Evolutionary conservation across 106 monocot genomes (phyloP), one percentile per base, ranked within the genome.

Genomic region (Amphibolis antarctica): DNA sequence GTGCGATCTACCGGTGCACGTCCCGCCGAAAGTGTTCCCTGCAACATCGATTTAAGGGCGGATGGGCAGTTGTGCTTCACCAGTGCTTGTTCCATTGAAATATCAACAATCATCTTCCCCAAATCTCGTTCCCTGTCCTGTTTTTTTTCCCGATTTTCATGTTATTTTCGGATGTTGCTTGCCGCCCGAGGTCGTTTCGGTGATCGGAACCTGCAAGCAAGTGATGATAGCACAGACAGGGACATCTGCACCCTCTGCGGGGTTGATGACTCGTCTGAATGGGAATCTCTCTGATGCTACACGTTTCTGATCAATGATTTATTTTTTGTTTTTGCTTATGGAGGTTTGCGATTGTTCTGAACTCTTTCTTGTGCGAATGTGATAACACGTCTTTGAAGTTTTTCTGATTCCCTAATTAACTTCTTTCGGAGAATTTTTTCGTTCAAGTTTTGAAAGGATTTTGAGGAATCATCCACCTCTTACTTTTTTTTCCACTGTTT

Each of bases 21-120:
- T 70, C n/a, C 42, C 31, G 60, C 61, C 70, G 70, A 52, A 70
- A 70, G 70, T 48, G 70, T 60, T 60, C 61, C 51, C 70, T 70
- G 70, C 70, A 21, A 70, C 15, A 70, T 10, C 10, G n/a, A 31
- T 47, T 28, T 13, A 11, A 15, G 59, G 56, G 70, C 29, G 51
- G 70, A 50, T 70, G 70, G 70, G 70, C 70, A 70, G 70, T 70
- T 61, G 70, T 26, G 48, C 27, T 61, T 61, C 70, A 51, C 14
- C 18, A 9, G 6, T 28, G 12, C 15, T n/a, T n/a, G n/a, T n/a
- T n/a, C 60, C 18, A 52, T 70, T 70, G 70, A 50, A 61, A 58
- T 12, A 10, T 14, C 70, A 60, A 70, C 70, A 70, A 70, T 70
- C 70, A 70, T 70, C 47, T 70, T 70, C 70, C 60, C 50, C 61